Conservation (phyloP, 108 stramenopile species). For the Stephanodiscus minutulus region DNA sequence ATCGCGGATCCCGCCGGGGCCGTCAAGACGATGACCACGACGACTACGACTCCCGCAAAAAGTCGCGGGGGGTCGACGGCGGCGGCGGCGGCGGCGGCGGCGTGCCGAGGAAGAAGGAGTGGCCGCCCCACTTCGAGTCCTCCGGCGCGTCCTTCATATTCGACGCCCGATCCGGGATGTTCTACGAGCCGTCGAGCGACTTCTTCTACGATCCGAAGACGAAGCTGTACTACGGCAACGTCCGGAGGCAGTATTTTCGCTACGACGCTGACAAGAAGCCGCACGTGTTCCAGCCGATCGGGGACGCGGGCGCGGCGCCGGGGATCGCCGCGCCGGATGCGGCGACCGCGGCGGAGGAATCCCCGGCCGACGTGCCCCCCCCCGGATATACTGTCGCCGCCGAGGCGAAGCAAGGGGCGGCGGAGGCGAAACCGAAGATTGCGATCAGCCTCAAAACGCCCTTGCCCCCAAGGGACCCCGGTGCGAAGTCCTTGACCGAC, state of each 20-base stretch:
- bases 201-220: conserved; percentile 88
- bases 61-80: neutral
- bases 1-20: conserved; percentile 1
- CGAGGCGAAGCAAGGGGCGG: conserved; percentile 23
- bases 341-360: neutral
- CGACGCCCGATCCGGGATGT: conserved; percentile 77
- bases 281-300: conserved; percentile 30
- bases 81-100: neutral
- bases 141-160: conserved; percentile 73
- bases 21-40: conserved; percentile 10
- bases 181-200: conserved; percentile 73
- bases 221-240: conserved; percentile 76
- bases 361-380: neutral
- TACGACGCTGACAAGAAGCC: conserved; percentile 41
- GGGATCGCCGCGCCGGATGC: neutral
- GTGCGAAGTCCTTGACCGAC: conserved; percentile 9
- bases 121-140: conserved; percentile 79
- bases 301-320: neutral
- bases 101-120: conserved; percentile 37
- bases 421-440: conserved; percentile 39
- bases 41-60: conserved; percentile 6
- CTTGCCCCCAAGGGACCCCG: conserved; percentile 8
- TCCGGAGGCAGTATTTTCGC: conserved; percentile 61
- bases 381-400: neutral
- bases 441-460: conserved; percentile 51